These are phyloP conservation scores for Phaffia tasmanica DNA, from an alignment of 768 basidiomycete genomes.

Conservation along the genomic window DNA sequence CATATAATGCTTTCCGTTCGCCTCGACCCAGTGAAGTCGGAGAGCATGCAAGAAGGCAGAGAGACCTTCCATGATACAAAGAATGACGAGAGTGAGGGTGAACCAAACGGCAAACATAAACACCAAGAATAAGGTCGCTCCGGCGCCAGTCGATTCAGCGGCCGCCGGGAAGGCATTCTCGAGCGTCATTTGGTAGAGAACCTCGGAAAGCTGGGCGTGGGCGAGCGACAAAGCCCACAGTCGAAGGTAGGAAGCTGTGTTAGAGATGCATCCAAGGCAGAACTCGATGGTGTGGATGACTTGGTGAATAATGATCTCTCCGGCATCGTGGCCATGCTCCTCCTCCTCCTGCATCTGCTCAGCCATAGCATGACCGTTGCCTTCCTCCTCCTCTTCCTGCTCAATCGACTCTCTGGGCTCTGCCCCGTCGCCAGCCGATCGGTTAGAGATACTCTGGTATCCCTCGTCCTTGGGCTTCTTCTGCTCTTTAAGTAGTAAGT, in stretches of 20 bases:
- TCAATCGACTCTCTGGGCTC: constrained; percentile 28
- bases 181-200: constrained; percentile 65
- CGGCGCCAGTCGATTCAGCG: constrained; percentile 40
- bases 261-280: constrained; percentile 96
- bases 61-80: constrained; percentile 96
- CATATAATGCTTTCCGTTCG: constrained; percentile 90
- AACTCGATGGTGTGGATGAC: constrained; percentile 99
- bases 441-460: constrained; percentile 50
- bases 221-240: constrained; percentile 97
- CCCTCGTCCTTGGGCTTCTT: constrained; percentile 70
- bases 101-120: constrained; percentile 76
- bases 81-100: constrained; percentile 55
- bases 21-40: constrained; percentile 93
- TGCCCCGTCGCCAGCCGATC: constrained; percentile 32
- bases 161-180: constrained; percentile 38
- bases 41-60: constrained; percentile 94
- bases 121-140: constrained; percentile 46
- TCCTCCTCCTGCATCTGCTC: constrained; percentile 64
- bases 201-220: constrained; percentile 88
- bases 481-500: constrained; percentile 80
- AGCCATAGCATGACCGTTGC: constrained; percentile 49
- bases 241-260: constrained; percentile 56
- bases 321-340: constrained; percentile 71
- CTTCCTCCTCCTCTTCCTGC: constrained; percentile 50
- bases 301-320: constrained; percentile 93